Evolutionary conservation across 2,329 filamentous ascomycete species (phyloP).

Genomic region (Xylariaceae sp.): DNA sequence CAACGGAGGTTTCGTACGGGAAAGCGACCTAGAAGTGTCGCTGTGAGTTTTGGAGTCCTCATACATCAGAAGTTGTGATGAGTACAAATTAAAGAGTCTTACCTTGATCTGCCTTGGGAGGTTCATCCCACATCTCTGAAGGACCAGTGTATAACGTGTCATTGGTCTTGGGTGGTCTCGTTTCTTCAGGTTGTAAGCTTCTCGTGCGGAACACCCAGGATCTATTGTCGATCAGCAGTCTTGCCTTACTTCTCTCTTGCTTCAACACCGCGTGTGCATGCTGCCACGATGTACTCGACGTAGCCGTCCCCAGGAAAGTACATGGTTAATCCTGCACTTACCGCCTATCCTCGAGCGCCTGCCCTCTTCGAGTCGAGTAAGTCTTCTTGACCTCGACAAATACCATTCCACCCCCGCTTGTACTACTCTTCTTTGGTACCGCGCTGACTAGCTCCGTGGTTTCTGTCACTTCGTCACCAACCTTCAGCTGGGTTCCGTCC

Average conservation of each 20-base stretch:
- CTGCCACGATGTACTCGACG: too few relatives aligned
- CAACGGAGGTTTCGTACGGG: conserved; percentile 36
- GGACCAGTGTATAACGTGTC: too few relatives aligned
- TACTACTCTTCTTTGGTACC: conserved; percentile 49
- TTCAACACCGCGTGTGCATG: too few relatives aligned
- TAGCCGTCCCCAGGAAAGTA: too few relatives aligned
- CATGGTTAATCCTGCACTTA: conserved; percentile 38
- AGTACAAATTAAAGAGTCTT: neutral
- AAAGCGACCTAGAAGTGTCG: conserved; percentile 3
- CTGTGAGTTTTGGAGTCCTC: neutral
- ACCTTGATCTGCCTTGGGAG: too few relatives aligned
- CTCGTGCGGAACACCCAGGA: too few relatives aligned
- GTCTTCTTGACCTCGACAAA: conserved; percentile 63
- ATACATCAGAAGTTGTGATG: neutral
- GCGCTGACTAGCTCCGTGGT: conserved; percentile 54
- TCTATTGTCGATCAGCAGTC: too few relatives aligned
- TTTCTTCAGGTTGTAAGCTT: too few relatives aligned
- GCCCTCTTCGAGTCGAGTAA: conserved; percentile 49
- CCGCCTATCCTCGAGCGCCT: conserved; percentile 55
- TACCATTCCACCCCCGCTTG: conserved; percentile 59
- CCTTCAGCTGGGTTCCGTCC: conserved; percentile 32
- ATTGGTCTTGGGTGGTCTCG: too few relatives aligned
- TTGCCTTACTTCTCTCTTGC: too few relatives aligned
- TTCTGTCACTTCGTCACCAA: conserved; percentile 39
- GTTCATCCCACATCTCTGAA: too few relatives aligned